Evolutionary conservation across 1,139 yeast species (phyloP).

Genomic region (Neolecta irregularis): DNA sequence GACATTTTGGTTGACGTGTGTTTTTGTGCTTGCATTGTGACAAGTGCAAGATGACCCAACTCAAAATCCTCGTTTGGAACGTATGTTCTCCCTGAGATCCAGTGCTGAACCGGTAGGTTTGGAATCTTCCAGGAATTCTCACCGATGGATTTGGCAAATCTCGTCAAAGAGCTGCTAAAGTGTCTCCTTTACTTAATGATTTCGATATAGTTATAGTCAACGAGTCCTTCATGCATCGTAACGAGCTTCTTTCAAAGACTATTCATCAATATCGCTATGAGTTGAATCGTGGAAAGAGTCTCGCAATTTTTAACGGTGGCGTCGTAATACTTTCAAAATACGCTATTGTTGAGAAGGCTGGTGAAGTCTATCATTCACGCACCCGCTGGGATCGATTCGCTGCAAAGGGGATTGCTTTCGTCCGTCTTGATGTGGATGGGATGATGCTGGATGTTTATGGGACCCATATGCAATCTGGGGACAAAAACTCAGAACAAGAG

Average conservation of each 20-base stretch:
- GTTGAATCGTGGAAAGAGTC: background rate
- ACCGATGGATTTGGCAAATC: constrained; percentile 7
- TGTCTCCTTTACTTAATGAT: constrained; percentile 5
- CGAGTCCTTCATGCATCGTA: constrained; percentile 7
- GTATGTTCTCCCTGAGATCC: no score
- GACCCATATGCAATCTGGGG: constrained; percentile 7
- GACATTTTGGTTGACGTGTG: no score
- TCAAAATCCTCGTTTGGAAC: no score
- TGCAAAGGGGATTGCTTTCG: constrained; percentile 5
- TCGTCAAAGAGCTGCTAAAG: constrained; percentile 4
- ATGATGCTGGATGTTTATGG: constrained; percentile 1
- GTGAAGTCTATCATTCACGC: background rate
- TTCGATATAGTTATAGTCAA: constrained; percentile 6
- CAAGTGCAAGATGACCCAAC: no score
- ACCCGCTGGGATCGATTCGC: constrained; percentile 6
- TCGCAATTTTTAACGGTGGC: constrained; percentile 4
- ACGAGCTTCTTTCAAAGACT: constrained; percentile 1
- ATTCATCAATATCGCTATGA: constrained; percentile 1
- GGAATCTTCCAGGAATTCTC: constrained; percentile 7
- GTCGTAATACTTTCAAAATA: constrained; percentile 4
- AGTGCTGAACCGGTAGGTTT: no score
- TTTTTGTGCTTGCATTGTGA: no score
- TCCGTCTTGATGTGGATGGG: background rate
- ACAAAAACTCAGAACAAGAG: constrained; percentile 4
- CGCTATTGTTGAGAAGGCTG: background rate